Conservation (phyloP, 805 yeast genomes). For the Saccharomycopsis olivae region DNA sequence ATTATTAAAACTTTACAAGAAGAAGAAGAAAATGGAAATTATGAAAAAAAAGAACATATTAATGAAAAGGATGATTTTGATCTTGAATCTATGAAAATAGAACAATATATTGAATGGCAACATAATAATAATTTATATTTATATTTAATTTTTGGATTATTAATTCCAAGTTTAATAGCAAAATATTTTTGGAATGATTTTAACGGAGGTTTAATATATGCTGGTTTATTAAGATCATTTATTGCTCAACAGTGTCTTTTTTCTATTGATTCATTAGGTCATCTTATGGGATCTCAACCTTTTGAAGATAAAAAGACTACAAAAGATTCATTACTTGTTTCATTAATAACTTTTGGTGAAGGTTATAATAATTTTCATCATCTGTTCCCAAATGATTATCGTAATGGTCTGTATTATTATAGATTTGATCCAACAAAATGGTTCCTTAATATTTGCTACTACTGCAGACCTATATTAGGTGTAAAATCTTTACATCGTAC, state of each 20-base stretch:
- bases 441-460: constrained; percentile 42
- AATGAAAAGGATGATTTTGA: not conserved
- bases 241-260: constrained; percentile 73
- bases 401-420: constrained; percentile 62
- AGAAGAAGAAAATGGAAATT: constrained; percentile 12
- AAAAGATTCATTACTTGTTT: constrained; percentile 43
- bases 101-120: constrained; percentile 52
- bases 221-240: constrained; percentile 64
- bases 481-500: constrained; percentile 45
- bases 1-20: constrained; percentile 3
- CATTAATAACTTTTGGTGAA: constrained; percentile 74
- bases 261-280: constrained; percentile 76
- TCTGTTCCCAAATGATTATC: constrained; percentile 86
- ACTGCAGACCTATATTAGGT: constrained; percentile 48
- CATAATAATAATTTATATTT: constrained; percentile 56
- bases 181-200: constrained; percentile 66
- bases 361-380: constrained; percentile 92
- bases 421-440: constrained; percentile 85
- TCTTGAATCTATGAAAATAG: constrained; percentile 19
- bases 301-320: constrained; percentile 68
- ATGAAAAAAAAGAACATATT: constrained; percentile 10
- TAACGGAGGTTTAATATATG: constrained; percentile 67
- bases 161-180: constrained; percentile 56
- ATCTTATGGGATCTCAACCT: constrained; percentile 63
- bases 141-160: constrained; percentile 38